Base-by-base conservation (phyloP, 108 stramenopile genomes). In the Parmales sp. region DNA sequence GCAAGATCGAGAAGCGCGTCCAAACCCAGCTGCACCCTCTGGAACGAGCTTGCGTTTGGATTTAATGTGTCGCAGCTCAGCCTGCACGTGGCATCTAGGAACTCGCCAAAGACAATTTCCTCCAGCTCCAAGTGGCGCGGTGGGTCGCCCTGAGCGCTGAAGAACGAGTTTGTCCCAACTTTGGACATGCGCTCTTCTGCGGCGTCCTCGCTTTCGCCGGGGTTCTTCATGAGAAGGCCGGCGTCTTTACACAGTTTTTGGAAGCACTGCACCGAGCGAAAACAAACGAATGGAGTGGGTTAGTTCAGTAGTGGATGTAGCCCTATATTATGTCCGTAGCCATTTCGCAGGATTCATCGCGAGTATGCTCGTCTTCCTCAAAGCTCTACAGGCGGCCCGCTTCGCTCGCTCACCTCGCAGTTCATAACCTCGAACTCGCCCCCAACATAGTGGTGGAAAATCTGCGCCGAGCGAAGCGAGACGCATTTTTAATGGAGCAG, bases 21-120 rank as follows among this genome's bases (percentile, higher is more conserved):
- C 26, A 60, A 28, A 34, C 54, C 54, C 11, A 60, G 54, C 16
- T 60, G 54, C 31, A 60, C 29, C 31, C 36, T 60, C 13, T 34
- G 31, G 16, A 60, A 60, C 31, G 7, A 34, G 26, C 11, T 34
- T 13, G 26, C 36, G n/a, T 60, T 11, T 16, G 13, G 26, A 13
- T 11, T 13, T 4, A 60, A 16, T 5, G n/a, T 34, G 16, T 60
- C 54, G n/a, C 13, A 28, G 26, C 54, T 34, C 2, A 60, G 54
- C 31, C 54, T 60, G 54, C 54, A 60, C 26, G 54, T 60, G 26
- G 54, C 54, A 28, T 60, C 54, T 2, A 60, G 54, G 31, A 60
- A 60, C 54, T 60, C 54, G 13, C 31, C 26, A 0, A 60, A 60
- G 13, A 60, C 54, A 3, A 60, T 28, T 34, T 60, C 54, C 16